A percentile compares a stretch with the other conserved stretches of the same genome.
Evolutionary conservation across 2,329 filamentous ascomycete species (phyloP).

Genomic region (Lasiodiplodia sp.): DNA sequence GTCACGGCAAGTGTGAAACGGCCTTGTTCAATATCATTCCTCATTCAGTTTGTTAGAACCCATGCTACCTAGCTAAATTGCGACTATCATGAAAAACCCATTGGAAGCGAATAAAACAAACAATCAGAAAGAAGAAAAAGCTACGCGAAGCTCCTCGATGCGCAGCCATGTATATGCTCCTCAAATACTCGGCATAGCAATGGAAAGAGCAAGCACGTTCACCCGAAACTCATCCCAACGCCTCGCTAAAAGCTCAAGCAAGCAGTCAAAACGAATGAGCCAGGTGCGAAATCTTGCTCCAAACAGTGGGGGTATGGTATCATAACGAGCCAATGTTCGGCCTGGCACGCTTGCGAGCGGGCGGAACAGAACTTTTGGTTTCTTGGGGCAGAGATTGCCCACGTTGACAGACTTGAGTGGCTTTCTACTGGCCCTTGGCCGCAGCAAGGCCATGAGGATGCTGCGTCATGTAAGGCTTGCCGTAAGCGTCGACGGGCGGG

Average conservation of each 20-base stretch:
- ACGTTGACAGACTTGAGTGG: neutral
- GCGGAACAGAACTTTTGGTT: neutral
- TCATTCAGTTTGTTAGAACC: neutral
- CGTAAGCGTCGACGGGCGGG: constrained; percentile 62
- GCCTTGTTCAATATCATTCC: neutral
- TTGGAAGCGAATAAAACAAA: neutral
- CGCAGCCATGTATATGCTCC: neutral
- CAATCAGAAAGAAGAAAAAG: neutral
- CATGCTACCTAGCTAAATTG: neutral
- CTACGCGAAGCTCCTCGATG: neutral
- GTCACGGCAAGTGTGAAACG: neutral
- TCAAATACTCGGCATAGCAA: neutral
- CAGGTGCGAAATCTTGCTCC: constrained; percentile 18
- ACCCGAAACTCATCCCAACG: constrained; percentile 9
- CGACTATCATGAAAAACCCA: neutral
- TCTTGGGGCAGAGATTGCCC: neutral
- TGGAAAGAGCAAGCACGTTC: neutral
- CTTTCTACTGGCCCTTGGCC: constrained; percentile 42
- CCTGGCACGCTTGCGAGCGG: constrained; percentile 24
- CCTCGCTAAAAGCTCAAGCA: constrained; percentile 28
- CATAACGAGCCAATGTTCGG: constrained; percentile 7
- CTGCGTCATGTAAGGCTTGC: constrained; percentile 45
- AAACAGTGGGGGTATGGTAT: constrained; percentile 13
- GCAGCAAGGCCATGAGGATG: constrained; percentile 46
- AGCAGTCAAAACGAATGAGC: constrained; percentile 23